Conservation (phyloP, 2,329 filamentous ascomycete genomes). For the Venturia carpophila region DNA sequence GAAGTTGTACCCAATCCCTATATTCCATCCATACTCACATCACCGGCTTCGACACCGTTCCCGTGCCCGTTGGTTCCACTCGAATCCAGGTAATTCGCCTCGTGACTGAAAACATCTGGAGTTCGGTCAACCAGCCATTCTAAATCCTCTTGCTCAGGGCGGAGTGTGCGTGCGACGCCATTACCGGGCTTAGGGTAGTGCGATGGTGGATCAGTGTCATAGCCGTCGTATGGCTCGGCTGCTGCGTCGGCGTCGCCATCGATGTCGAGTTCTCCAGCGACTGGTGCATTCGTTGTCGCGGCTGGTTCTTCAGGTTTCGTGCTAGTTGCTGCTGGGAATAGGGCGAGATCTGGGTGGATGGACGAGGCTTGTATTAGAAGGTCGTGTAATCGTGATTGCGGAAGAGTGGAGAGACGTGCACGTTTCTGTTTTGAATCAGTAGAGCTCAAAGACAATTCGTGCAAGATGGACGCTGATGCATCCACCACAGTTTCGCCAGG, state of each 20-base stretch:
- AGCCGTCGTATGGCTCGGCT: conserved; percentile 41
- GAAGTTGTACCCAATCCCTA: too few relatives aligned
- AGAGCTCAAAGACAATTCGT: neutral
- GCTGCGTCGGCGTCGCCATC: conserved; percentile 33
- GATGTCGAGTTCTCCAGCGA: neutral
- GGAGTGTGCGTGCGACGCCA: conserved; percentile 46
- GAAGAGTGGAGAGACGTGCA: conserved; percentile 53
- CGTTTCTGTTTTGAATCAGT: conserved; percentile 43
- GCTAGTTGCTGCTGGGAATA: conserved; percentile 43
- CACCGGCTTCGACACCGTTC: neutral
- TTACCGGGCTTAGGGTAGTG: conserved; percentile 57
- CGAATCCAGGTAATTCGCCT: conserved; percentile 6
- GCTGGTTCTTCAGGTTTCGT: conserved; percentile 22
- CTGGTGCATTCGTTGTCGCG: neutral
- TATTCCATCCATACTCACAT: conserved; percentile 6
- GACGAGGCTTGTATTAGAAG: conserved; percentile 56
- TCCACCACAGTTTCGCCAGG: neutral
- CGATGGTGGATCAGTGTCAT: conserved; percentile 45
- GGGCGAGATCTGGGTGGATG: conserved; percentile 55
- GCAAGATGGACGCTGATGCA: neutral
- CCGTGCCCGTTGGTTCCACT: conserved; percentile 13
- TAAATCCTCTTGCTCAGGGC: conserved; percentile 51
- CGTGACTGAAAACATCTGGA: conserved; percentile 50
- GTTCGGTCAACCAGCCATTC: conserved; percentile 56
- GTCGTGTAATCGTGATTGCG: conserved; percentile 54